Percentiles rank a stretch among this genome's conserved stretches.
These are phyloP conservation scores for Sarocladium strictum DNA, from an alignment of 2,329 filamentous ascomycete species.

Conservation along the genomic window DNA sequence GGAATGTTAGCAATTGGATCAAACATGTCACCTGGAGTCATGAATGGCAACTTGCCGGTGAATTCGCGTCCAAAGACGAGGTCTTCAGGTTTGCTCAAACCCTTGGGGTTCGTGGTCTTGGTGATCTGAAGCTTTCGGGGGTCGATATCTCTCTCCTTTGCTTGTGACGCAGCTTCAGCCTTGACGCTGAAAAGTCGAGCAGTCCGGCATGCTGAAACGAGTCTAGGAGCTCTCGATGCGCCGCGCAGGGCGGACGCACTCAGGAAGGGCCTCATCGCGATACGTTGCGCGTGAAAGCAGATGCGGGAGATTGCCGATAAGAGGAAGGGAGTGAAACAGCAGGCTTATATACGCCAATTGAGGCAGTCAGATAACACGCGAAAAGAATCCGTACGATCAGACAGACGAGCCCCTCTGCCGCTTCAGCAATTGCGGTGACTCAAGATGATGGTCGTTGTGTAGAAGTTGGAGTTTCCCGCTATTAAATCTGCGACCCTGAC, in stretches of 20 bases:
- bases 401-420: background rate
- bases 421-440: conserved; percentile 2
- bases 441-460: background rate
- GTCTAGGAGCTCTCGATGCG: conserved; percentile 28
- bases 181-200: conserved; percentile 45
- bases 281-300: conserved; percentile 2
- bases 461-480: background rate
- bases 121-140: conserved; percentile 68
- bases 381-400: background rate
- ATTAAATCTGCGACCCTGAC: conserved; percentile 4
- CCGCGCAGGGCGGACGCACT: conserved; percentile 27
- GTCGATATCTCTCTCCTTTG: conserved; percentile 65
- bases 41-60: conserved; percentile 58
- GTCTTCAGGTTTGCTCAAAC: conserved; percentile 66
- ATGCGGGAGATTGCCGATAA: background rate
- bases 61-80: conserved; percentile 88
- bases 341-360: background rate
- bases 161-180: conserved; percentile 40
- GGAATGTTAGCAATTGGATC: background rate
- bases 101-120: conserved; percentile 70
- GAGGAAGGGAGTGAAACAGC: background rate
- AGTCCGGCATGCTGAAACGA: conserved; percentile 20
- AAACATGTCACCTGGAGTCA: background rate
- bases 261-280: conserved; percentile 25
- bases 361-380: background rate